A percentile compares a stretch with the other conserved stretches of the same genome.
Conservation (phyloP, 768 basidiomycete species). For the Kwoniella bestiolae region DNA sequence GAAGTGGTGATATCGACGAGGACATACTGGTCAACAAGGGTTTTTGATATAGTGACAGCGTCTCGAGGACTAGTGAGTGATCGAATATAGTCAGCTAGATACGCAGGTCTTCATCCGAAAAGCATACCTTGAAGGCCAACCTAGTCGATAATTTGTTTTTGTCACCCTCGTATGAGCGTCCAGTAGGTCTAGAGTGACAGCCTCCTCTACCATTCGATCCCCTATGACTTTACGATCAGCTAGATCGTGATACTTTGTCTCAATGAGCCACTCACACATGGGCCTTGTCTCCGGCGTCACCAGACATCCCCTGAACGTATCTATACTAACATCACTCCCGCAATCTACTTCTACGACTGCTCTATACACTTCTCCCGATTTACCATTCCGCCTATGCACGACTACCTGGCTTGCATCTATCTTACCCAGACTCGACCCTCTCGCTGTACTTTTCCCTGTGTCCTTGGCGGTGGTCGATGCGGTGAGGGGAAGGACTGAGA, state of each 20-base stretch:
- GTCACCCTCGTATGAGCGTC: slow-evolving; percentile 82
- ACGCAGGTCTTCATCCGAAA: too few relatives aligned
- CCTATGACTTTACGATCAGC: slow-evolving; percentile 52
- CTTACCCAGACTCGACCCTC: slow-evolving; percentile 62
- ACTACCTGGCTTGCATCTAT: slow-evolving; percentile 74
- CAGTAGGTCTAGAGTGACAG: slow-evolving; percentile 80
- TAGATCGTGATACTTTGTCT: too few relatives aligned
- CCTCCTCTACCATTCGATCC: slow-evolving; percentile 90
- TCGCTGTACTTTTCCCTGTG: slow-evolving; percentile 64
- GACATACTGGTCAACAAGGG: slow-evolving; percentile 77
- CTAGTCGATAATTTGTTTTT: slow-evolving; percentile 87
- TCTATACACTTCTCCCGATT: slow-evolving; percentile 78
- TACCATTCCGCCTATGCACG: slow-evolving; percentile 73
- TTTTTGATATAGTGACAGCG: slow-evolving; percentile 87
- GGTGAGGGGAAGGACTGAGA: slow-evolving; percentile 56
- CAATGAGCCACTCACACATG: slow-evolving; percentile 56
- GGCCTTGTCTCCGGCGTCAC: slow-evolving; percentile 83
- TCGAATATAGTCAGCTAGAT: too few relatives aligned
- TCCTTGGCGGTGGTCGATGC: slow-evolving; percentile 47
- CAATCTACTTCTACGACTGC: slow-evolving; percentile 82
- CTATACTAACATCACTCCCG: slow-evolving; percentile 63
- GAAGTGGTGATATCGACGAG: slow-evolving; percentile 90
- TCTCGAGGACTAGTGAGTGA: slow-evolving; percentile 90
- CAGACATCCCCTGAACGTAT: slow-evolving; percentile 79
- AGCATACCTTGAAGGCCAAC: slow-evolving; percentile 95